Base-by-base conservation (phyloP, 2,329 filamentous ascomycete genomes). In the Xylariaceae sp. region DNA sequence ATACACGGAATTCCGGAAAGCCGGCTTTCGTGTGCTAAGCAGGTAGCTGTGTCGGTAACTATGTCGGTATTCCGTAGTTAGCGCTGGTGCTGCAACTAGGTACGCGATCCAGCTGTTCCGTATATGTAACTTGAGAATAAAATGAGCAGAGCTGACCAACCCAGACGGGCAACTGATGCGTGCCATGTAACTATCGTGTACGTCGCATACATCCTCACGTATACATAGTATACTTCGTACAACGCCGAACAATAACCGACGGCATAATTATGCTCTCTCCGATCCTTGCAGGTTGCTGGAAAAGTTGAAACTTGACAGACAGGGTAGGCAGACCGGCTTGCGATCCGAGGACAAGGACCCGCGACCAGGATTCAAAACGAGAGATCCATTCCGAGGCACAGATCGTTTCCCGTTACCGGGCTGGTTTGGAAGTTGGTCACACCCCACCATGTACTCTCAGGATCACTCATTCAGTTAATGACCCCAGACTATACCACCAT, bases 311-410 rank as follows among this genome's bases (percentile, higher is more conserved):
- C 30, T 22, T 15, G 22, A 16, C 37, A 47, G 36, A 15, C 5
- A 18, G 40, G 40, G 21, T 26, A 26, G 21, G 16, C 41, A 40
- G 34, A 47, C 48, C 48, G 55, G 55, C 55, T 51, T 22, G 19
- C 22, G 45, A 43, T 44, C 55, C 45, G 42, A 49, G 36, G 45
- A 30, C 41, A 49, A 22, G 40, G 45, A 48, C 47, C 44, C 37
- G 34, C 48, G 26, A 26, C 26, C 26, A 26, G 26, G 26, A 26
- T 26, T 8, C 26, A 8, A 49, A n/a, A 26, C 8, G 26, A 8
- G 26, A 26, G 26, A 26, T 26, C 26, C n/a, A n/a, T n/a, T n/a
- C n/a, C 37, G 19, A 40, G 30, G 36, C 21, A 36, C 26, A 48
- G 44, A 44, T 32, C 26, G 15, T 5, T 19, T 30, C 19, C 21